Evolutionary conservation across 2,329 filamentous ascomycete species (phyloP).

Genomic region (Clonostachys sp.): DNA sequence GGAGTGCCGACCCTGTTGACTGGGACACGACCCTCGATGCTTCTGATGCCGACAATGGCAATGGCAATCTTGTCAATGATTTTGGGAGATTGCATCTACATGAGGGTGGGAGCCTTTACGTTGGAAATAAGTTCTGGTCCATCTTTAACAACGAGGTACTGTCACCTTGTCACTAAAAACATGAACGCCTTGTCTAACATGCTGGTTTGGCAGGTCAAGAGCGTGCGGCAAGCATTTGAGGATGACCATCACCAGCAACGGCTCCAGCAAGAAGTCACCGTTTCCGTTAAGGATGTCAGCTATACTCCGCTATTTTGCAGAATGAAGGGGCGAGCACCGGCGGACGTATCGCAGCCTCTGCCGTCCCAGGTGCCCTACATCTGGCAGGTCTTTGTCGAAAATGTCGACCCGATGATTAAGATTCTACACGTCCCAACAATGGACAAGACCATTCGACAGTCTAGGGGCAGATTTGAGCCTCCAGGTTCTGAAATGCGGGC

Average conservation of each 20-base stretch:
- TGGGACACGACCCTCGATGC: neutral
- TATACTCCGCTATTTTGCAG: too few relatives aligned
- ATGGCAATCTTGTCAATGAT: constrained; percentile 16
- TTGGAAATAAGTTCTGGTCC: constrained; percentile 22
- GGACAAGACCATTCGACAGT: constrained; percentile 6
- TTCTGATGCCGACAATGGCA: constrained; percentile 11
- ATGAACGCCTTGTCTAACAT: constrained; percentile 9
- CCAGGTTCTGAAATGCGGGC: constrained; percentile 9
- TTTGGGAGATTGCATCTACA: too few relatives aligned
- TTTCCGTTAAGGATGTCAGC: too few relatives aligned
- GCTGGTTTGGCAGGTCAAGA: too few relatives aligned
- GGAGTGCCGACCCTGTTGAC: neutral
- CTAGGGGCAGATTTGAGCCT: constrained; percentile 11
- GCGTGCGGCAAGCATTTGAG: too few relatives aligned
- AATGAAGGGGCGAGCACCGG: neutral
- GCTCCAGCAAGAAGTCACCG: too few relatives aligned
- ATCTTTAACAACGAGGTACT: constrained; percentile 22
- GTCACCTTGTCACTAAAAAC: neutral
- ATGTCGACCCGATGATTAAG: constrained; percentile 22
- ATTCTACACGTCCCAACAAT: constrained; percentile 14
- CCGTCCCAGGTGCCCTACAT: constrained; percentile 19
- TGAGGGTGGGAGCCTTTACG: constrained; percentile 14
- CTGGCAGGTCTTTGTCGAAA: constrained; percentile 19
- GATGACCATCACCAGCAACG: too few relatives aligned
- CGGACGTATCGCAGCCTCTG: constrained; percentile 30